These are phyloP conservation scores for Dryas alaskensis DNA, from an alignment of 306 rosid genomes.

Conservation along the genomic window DNA sequence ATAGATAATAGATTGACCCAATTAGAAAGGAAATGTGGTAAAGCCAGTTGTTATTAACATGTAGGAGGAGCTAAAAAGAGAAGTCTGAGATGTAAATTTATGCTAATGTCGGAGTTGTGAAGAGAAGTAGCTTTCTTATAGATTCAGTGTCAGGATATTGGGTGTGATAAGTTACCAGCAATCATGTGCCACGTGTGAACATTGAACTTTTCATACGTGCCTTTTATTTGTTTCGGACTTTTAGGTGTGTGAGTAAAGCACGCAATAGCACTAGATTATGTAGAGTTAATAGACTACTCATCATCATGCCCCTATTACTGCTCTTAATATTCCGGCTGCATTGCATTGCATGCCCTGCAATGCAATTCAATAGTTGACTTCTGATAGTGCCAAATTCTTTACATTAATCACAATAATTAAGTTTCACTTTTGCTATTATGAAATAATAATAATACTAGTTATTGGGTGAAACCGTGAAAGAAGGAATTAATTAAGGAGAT, in stretches of 20 bases:
- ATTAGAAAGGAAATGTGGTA: no score
- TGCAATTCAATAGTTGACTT: conserved; percentile 22
- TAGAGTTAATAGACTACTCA: conserved; percentile 2
- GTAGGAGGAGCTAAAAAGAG: no score
- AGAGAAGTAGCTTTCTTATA: conserved; percentile 27
- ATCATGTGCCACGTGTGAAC: conserved; percentile 19
- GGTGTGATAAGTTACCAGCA: conserved; percentile 1
- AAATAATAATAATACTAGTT: neutral
- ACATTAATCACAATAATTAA: neutral
- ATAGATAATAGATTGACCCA: no score
- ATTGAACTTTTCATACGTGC: neutral
- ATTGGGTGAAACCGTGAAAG: neutral
- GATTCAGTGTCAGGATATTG: conserved; percentile 22
- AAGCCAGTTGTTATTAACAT: no score
- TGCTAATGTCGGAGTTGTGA: conserved; percentile 11
- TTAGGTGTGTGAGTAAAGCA: no score
- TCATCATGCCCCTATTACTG: neutral
- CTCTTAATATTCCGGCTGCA: conserved; percentile 23
- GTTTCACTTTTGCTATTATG: neutral
- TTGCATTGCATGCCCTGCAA: neutral
- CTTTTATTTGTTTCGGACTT: neutral
- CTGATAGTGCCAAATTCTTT: no score
- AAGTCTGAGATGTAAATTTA: conserved; percentile 2
- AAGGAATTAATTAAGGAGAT: neutral
- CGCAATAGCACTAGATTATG: neutral